A percentile compares a stretch with the other conserved stretches of the same genome.
Conservation (phyloP, 2,329 filamentous ascomycete species). For the Diaporthe amygdali region DNA sequence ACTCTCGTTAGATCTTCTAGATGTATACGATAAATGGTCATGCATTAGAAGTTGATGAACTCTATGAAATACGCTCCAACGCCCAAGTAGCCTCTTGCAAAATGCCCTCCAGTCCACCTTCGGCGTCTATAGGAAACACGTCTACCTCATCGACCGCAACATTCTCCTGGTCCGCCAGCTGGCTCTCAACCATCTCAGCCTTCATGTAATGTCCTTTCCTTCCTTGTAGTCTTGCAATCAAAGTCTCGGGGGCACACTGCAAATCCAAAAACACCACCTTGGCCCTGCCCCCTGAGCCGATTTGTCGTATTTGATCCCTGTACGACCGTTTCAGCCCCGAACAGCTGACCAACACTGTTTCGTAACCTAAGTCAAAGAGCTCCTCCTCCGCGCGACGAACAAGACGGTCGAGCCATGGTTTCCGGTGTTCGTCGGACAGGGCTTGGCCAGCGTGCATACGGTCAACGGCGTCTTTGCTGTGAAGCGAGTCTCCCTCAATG, state of each 20-base stretch:
- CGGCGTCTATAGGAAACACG: constrained; percentile 34
- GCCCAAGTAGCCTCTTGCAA: neutral
- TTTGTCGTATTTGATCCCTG: constrained; percentile 37
- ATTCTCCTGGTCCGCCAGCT: constrained; percentile 37
- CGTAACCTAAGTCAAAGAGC: constrained; percentile 33
- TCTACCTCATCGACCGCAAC: constrained; percentile 37
- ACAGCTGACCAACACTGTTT: constrained; percentile 42
- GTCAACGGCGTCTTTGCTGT: constrained; percentile 37
- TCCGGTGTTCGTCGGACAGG: constrained; percentile 39
- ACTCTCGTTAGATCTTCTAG: no score
- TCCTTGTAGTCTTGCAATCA: constrained; percentile 34
- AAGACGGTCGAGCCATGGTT: constrained; percentile 37
- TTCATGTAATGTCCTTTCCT: constrained; percentile 43
- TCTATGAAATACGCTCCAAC: neutral
- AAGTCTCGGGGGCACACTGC: constrained; percentile 35
- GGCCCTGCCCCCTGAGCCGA: constrained; percentile 11
- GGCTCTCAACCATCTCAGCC: constrained; percentile 39
- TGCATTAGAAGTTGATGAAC: no score
- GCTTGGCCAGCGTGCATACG: constrained; percentile 29
- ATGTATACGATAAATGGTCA: no score
- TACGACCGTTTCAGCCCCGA: constrained; percentile 42
- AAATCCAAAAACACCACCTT: constrained; percentile 41
- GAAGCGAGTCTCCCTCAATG: constrained; percentile 47
- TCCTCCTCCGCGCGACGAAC: constrained; percentile 30
- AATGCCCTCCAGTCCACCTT: neutral